Base-by-base conservation (phyloP, 2,329 filamentous ascomycete genomes). In the Blastomyces emzantsi region DNA sequence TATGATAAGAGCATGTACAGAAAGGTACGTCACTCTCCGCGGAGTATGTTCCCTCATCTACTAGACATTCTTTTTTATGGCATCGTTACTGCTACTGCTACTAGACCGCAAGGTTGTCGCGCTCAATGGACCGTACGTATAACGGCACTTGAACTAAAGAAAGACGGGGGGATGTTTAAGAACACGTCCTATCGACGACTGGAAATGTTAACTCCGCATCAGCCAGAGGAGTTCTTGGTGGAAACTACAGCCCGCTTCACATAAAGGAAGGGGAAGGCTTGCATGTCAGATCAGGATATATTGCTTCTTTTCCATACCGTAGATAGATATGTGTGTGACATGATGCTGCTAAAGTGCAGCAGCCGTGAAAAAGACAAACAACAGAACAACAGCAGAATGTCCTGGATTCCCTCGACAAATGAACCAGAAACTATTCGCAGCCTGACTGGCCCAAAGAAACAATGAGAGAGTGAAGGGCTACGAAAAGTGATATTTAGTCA, bases 271-370 rank as follows among this genome's bases (percentile, higher is more conserved):
- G 4, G 49, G 49, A 15, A 25, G 25, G 13, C 15, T 17, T n/a
- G 39, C 55, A 8, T 30, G 43, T 60, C n/a, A 43, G 22, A 22
- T 49, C 8, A 43, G 58, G 28, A 33, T 60, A 60, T 61, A 57
- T 63, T 64, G 33, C 54, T 51, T 63, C 66, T 66, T 58, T 72
- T 67, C 66, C 69, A 71, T 66, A 69, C 69, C 70, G 73, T 76
- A 76, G 74, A 75, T 75, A 74, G 72, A 72, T 70, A 64, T 70
- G 64, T 68, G 66, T 64, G 65, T 63, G 64, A 54, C 60, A 55
- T 61, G 58, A 57, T n/a, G 45, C 43, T 51, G 60, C 51, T 41
- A 43, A 28, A 15, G 41, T 51, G 43, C 43, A 45, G 49, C 55
- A 49, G 41, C 41, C 33, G 58, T 59, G 39, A 45, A 43, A 43